A percentile compares a stretch with the other conserved stretches of the same genome.
Conservation (phyloP, 352 stramenopile species). For the Pythium monospermum region DNA sequence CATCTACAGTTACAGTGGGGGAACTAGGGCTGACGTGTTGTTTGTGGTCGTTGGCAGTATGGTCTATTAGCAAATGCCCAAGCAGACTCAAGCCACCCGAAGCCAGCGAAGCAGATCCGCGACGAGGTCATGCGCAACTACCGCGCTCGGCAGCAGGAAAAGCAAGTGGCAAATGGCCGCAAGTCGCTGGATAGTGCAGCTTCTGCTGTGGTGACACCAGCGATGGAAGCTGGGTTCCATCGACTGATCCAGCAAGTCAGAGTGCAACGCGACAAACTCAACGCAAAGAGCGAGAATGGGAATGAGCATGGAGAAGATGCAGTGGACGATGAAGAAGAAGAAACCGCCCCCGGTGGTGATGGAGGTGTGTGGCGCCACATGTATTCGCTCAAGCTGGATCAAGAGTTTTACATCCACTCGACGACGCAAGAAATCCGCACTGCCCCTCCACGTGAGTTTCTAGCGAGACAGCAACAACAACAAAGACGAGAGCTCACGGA, state of each 20-base stretch:
- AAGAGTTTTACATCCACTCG: conserved; percentile 79
- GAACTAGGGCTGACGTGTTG: conserved; percentile 1
- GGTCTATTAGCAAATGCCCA: conserved; percentile 76
- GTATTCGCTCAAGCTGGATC: conserved; percentile 46
- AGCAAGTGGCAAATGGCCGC: conserved; percentile 24
- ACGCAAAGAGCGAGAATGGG: not conserved
- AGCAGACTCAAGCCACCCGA: conserved; percentile 73
- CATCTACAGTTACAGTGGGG: not conserved
- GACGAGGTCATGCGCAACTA: conserved; percentile 72
- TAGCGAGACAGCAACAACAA: conserved; percentile 40
- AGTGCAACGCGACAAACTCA: conserved; percentile 37
- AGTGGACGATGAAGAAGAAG: not conserved
- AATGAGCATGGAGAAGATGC: not conserved
- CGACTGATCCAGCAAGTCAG: conserved; percentile 67
- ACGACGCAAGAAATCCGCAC: conserved; percentile 68
- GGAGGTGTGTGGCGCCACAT: conserved; percentile 60
- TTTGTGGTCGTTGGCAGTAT: conserved; percentile 34
- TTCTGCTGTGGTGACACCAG: conserved; percentile 25
- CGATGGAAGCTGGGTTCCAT: conserved; percentile 76
- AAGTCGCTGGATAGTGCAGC: conserved; percentile 15
- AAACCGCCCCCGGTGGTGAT: conserved; percentile 11
- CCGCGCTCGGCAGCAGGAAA: conserved; percentile 57
- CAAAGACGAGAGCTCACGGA: conserved; percentile 8
- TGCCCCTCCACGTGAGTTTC: conserved; percentile 40
- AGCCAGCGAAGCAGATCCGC: conserved; percentile 49